Conservation (phyloP, 148 eudicot genomes). For the Fallopia convolvulus region DNA sequence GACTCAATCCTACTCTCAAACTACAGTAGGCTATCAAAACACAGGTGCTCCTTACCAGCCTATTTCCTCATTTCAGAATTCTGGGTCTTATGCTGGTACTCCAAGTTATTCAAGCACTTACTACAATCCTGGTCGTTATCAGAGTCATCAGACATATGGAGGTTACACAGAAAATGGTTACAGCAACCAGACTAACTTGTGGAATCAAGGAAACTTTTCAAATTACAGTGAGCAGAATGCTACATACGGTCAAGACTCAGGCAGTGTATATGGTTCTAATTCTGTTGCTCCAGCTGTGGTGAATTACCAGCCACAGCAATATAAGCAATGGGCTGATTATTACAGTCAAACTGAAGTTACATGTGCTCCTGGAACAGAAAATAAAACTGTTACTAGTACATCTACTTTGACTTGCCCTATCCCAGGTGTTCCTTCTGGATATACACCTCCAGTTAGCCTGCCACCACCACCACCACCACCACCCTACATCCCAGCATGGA, state of each 20-base stretch:
- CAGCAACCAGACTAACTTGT: conserved; percentile 59
- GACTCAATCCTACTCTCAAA: conserved; percentile 62
- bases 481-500: conserved; percentile 51
- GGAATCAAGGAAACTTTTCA: conserved; percentile 76
- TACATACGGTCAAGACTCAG: conserved; percentile 61
- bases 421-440: conserved; percentile 53
- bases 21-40: conserved; percentile 87
- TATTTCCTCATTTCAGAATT: conserved; percentile 97
- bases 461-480: conserved; percentile 48
- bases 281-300: conserved; percentile 37
- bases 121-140: conserved; percentile 99
- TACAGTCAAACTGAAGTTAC: conserved; percentile 85
- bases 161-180: conserved; percentile 63
- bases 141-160: conserved; percentile 99
- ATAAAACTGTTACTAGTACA: conserved; percentile 42
- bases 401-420: conserved; percentile 40
- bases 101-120: conserved; percentile 98
- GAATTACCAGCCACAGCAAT: conserved; percentile 57
- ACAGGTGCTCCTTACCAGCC: conserved; percentile 99
- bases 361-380: conserved; percentile 99
- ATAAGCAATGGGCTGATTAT: conserved; percentile 96
- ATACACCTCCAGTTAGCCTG: conserved; percentile 48
- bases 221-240: conserved; percentile 59
- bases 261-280: conserved; percentile 54
- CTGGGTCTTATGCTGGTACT: conserved; percentile 98